These are phyloP conservation scores for Mycena sp. DNA, from an alignment of 1,284 basidiomycete genomes.

Conservation along the genomic window DNA sequence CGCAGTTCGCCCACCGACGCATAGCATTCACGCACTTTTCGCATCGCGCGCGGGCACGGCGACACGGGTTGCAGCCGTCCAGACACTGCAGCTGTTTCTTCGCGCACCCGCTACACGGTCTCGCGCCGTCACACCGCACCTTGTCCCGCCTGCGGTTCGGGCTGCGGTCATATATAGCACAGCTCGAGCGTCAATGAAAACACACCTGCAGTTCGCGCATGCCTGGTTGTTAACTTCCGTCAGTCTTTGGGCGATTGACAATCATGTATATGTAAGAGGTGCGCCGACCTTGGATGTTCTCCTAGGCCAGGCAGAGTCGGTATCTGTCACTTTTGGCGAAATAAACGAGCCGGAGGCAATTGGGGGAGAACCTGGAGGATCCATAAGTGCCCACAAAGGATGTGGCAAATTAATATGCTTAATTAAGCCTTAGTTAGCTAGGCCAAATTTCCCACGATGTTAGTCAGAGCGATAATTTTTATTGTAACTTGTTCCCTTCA, in stretches of 20 bases:
- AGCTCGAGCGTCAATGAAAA: conserved; percentile 16
- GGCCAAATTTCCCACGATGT: no score
- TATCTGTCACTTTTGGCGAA: not conserved
- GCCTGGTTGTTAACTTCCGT: no score
- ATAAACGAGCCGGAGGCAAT: not conserved
- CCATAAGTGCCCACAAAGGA: no score
- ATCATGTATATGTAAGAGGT: not conserved
- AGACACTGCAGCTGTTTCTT: conserved; percentile 65
- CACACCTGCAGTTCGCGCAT: conserved; percentile 66
- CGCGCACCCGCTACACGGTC: conserved; percentile 62
- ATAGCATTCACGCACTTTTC: conserved; percentile 49
- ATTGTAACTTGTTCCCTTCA: no score
- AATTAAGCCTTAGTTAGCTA: no score
- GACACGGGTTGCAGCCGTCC: conserved; percentile 61
- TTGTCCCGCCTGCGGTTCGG: conserved; percentile 58
- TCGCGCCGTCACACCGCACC: conserved; percentile 63
- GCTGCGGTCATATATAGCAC: not conserved
- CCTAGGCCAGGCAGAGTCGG: conserved; percentile 12
- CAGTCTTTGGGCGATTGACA: not conserved
- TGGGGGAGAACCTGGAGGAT: not conserved
- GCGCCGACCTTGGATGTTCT: conserved; percentile 16
- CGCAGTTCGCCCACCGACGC: no score
- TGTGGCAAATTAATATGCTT: no score
- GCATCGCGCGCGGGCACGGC: conserved; percentile 63
- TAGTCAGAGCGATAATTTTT: no score